These are phyloP conservation scores for Lactarius trivialis DNA, from an alignment of 768 basidiomycete species.

Conservation along the genomic window DNA sequence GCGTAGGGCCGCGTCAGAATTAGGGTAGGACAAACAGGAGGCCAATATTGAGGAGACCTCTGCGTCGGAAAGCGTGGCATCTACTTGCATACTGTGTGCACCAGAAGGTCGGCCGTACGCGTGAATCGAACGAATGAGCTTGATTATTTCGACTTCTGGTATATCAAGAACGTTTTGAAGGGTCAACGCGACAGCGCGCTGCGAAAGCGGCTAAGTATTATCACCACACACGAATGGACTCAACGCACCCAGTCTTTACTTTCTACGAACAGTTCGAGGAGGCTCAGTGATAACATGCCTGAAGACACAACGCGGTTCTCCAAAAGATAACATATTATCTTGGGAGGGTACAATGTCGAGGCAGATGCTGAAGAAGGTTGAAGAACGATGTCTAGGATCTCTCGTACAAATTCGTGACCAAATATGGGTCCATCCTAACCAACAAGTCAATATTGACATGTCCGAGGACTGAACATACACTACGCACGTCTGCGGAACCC, in stretches of 20 bases:
- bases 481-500: neutral
- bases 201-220: neutral
- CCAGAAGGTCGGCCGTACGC: slow-evolving; percentile 3
- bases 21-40: slow-evolving; percentile 36
- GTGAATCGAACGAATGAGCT: slow-evolving; percentile 42
- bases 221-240: neutral
- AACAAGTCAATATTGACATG: neutral
- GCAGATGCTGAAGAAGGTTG: slow-evolving; percentile 33
- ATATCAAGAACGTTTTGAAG: slow-evolving; percentile 54
- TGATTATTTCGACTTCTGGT: slow-evolving; percentile 57
- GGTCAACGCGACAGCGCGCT: slow-evolving; percentile 41
- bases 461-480: neutral
- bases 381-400: slow-evolving; percentile 47
- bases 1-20: slow-evolving; percentile 38
- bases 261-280: slow-evolving; percentile 46
- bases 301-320: slow-evolving; percentile 48
- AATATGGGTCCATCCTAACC: slow-evolving; percentile 21
- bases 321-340: slow-evolving; percentile 53
- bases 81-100: slow-evolving; percentile 35
- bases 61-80: slow-evolving; percentile 26
- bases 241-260: slow-evolving; percentile 62
- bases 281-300: slow-evolving; percentile 54
- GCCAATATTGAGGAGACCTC: slow-evolving; percentile 36
- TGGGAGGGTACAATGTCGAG: slow-evolving; percentile 43
- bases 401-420: slow-evolving; percentile 53